Conservation (phyloP, 257 asterid species). For the Ajuga chamaepitys region DNA sequence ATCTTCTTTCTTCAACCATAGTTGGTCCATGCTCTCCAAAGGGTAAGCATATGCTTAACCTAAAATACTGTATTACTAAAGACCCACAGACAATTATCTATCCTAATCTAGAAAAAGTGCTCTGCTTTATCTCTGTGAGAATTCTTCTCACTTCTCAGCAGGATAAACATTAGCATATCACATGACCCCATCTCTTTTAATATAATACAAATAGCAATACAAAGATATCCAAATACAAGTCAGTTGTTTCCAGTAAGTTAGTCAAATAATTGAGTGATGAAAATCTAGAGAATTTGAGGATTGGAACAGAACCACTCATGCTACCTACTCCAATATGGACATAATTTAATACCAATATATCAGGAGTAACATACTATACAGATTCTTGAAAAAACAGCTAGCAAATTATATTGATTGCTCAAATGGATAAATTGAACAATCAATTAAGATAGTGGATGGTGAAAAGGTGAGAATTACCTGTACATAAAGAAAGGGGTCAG, state of each 20-base stretch:
- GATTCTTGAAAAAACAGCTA: neutral
- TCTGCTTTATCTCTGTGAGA: conserved; percentile 11
- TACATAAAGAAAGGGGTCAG: conserved; percentile 78
- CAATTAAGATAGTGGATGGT: neutral
- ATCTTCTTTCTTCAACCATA: neutral
- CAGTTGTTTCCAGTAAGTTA: conserved; percentile 15
- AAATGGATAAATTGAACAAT: neutral
- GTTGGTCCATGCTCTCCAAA: conserved; percentile 1
- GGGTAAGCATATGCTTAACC: conserved; percentile 12
- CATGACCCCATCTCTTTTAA: conserved; percentile 10
- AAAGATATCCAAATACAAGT: conserved; percentile 3
- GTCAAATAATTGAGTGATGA: neutral
- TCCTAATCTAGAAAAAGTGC: conserved; percentile 1
- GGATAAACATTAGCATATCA: conserved; percentile 20
- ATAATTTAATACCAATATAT: neutral
- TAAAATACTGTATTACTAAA: conserved; percentile 14
- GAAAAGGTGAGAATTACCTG: conserved; percentile 34
- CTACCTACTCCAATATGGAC: neutral
- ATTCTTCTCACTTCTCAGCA: conserved; percentile 5
- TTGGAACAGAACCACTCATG: conserved; percentile 2
- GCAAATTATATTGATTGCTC: neutral
- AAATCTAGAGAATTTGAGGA: conserved; percentile 5
- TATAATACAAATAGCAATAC: conserved; percentile 1
- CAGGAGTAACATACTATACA: neutral
- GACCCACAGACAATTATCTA: neutral